phyloP scores from a whole-genome alignment of 345 rosid species.

The Ceriops tagal region DNA sequence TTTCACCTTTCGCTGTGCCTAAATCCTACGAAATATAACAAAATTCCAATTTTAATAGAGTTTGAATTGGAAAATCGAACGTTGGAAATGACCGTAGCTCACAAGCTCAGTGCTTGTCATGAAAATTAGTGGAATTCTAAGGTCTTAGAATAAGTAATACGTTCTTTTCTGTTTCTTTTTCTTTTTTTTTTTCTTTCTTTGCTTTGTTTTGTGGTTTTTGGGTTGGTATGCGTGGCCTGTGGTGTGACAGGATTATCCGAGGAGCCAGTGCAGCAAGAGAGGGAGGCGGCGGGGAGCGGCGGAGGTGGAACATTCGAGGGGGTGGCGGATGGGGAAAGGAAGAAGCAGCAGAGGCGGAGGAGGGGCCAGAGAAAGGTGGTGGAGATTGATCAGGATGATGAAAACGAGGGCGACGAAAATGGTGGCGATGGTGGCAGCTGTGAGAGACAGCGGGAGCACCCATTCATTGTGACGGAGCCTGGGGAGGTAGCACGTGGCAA shows the following conservation, averaged over 20 bases:
- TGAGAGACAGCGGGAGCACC: conserved; percentile 96
- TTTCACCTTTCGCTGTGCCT: too few species aligned
- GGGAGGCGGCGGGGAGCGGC: conserved; percentile 60
- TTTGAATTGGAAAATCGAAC: not conserved
- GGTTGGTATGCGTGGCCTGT: conserved; percentile 10
- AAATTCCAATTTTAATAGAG: not conserved
- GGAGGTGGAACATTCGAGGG: conserved; percentile 55
- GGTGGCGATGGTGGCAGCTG: conserved; percentile 30
- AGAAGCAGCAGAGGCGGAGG: conserved; percentile 39
- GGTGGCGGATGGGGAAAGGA: conserved; percentile 28
- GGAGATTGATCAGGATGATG: conserved; percentile 44
- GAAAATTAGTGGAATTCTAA: too few species aligned
- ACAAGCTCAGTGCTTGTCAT: too few species aligned
- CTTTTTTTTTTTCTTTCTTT: too few species aligned
- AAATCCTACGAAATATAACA: not conserved
- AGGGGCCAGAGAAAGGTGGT: conserved; percentile 40
- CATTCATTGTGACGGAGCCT: conserved; percentile 99
- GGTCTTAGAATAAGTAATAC: too few species aligned
- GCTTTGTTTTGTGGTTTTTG: not conserved
- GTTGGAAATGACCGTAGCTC: too few species aligned
- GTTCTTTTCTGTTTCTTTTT: too few species aligned
- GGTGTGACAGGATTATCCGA: conserved; percentile 62
- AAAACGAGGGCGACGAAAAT: conserved; percentile 44
- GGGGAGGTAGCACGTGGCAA: conserved; percentile 99
- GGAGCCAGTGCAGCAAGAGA: conserved; percentile 74